Base-by-base conservation (phyloP, 2,329 filamentous ascomycete genomes). In the Trichophyton schoenleinii region DNA sequence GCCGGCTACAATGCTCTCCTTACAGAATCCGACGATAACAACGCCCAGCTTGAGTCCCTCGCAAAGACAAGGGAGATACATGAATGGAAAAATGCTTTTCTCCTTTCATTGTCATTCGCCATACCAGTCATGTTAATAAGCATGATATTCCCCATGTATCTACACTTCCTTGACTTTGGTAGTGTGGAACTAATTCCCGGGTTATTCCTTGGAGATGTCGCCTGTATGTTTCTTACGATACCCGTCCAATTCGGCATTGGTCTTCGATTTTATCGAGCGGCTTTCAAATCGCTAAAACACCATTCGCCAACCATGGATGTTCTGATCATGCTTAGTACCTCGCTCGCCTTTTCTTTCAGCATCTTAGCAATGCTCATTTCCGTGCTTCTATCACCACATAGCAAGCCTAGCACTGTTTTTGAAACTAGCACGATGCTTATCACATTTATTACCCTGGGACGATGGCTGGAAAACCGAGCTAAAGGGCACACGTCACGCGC, bases 341-440 rank as follows among this genome's bases (percentile, higher is more conserved):
- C 91, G 0, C 87, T 91, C 22, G 94, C 94, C 20, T 99, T 97
- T 78, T 94, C 96, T 74, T 99, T 96, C 77, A 97, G 92, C 72
- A 77, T 91, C 67, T 84, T 89, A 57, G 84, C 90, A 15, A 96
- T 99, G 90, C 60, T 87, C 3, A 85, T 97, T 15, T 95, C 91
- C 0, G 72, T 97, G 20, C 66, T 88, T 13, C 79, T 83, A n/a
- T 78, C 83, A 22, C 88, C 90, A 5, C 90, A 97, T 71, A 83
- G 81, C 1, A 83, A 89, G 57, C 94, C 94, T 0, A 86, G 84
- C 65, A 96, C 91, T 1, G 88, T 96, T 15, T 99, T 99, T 69
- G 94, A 99, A 70, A 99, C 94, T 0, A 96, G 91, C 74, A 96
- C 91, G 22, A 99, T 97, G 94, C 81, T 99, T 59, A 91, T 99